phyloP scores from a whole-genome alignment of 2,329 filamentous ascomycete genomes.

The Aspergillus sp. region DNA sequence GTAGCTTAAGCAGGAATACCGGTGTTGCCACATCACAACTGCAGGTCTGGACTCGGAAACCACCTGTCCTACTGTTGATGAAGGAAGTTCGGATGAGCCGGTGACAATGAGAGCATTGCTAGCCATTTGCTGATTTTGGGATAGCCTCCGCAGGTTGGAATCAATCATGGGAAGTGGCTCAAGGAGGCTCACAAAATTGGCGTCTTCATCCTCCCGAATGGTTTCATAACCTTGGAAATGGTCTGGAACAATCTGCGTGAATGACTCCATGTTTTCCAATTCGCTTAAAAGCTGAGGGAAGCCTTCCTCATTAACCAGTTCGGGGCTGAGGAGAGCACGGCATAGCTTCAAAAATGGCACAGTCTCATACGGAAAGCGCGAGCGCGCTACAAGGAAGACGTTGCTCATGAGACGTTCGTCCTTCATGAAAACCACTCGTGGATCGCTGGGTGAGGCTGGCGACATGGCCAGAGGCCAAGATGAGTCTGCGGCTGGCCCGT shows the following conservation, averaged over 20 bases:
- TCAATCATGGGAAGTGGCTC: constrained; percentile 54
- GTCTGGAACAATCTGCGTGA: constrained; percentile 75
- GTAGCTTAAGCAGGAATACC: constrained; percentile 77
- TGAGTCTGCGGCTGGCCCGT: constrained; percentile 35
- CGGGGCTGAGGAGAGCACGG: constrained; percentile 58
- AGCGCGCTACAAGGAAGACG: constrained; percentile 67
- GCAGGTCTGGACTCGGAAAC: constrained; percentile 75
- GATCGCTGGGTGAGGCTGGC: constrained; percentile 28
- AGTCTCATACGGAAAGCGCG: constrained; percentile 83
- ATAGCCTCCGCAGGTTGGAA: constrained; percentile 24
- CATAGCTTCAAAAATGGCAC: constrained; percentile 73
- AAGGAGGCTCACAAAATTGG: constrained; percentile 70
- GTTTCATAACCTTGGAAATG: constrained; percentile 74
- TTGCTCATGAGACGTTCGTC: constrained; percentile 58
- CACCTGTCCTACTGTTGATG: constrained; percentile 54
- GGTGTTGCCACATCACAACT: constrained; percentile 71
- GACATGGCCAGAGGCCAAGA: constrained; percentile 18
- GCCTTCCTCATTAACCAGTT: constrained; percentile 48
- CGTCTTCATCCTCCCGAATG: constrained; percentile 81
- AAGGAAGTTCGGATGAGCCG: constrained; percentile 38
- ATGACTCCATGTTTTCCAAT: constrained; percentile 67
- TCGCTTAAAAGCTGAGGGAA: constrained; percentile 59
- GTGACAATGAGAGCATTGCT: constrained; percentile 37
- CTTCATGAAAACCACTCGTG: constrained; percentile 55
- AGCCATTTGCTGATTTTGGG: constrained; percentile 19